Base-by-base conservation (phyloP, 257 asterid species). In the Solanum lycopersicoides region DNA sequence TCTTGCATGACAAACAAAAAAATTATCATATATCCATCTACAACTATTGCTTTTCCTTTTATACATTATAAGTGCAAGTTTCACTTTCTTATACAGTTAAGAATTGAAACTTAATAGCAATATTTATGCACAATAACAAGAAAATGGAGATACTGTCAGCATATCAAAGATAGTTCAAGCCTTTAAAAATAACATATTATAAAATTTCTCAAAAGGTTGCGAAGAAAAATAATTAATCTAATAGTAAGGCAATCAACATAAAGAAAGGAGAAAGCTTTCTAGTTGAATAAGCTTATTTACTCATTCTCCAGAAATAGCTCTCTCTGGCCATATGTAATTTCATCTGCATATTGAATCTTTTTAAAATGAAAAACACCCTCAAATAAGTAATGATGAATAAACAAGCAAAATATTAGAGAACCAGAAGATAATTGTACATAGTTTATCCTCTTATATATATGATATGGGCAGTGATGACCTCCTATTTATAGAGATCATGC, bases 271-370 rank as follows among this genome's bases (percentile, higher is more conserved):
- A 60, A 44, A 88, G 80, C 53, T 50, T 9, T 41, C 45, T 83
- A 50, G 89, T 72, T 75, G 80, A 42, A 35, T 35, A 20, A 88
- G 90, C 32, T 82, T 80, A 88, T 90, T 91, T 91, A 96, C 99
- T 96, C 99, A 80, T 96, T 96, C 91, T 96, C 98, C 86, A 94
- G 92, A 88, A 96, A 96, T 80, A 96, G 96, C 90, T 96, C 99
- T 85, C 98, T 96, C 30, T 28, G 30, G 30, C 30, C 30, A 87
- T 96, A 96, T 88, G 98, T 94, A 89, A 96, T 96, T 90, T 98
- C 99, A 88, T 94, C 92, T 34, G 98, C 98, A 93, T 95, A 96
- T 53, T 92, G 95, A 91, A 96, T 95, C 90, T 37, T 41, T 41
- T 41, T 8, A 41, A 41, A 41, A 41, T 41, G 12, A 9, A 2